These are phyloP conservation scores for Termitomyces eurrhizus DNA, from an alignment of 768 basidiomycete species.

Conservation along the genomic window DNA sequence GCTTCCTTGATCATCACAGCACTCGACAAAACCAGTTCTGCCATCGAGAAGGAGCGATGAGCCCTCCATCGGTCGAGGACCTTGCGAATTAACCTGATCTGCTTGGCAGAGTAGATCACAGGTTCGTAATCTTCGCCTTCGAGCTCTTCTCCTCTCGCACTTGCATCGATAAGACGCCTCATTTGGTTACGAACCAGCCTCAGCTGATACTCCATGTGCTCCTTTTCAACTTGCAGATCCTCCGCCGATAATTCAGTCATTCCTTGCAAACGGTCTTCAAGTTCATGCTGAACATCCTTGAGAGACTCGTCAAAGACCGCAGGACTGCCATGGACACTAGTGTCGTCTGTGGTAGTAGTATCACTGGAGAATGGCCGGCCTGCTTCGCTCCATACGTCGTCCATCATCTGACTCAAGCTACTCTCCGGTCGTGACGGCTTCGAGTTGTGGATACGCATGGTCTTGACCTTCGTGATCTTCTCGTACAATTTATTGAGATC, in stretches of 20 bases:
- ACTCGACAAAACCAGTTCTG: conserved; percentile 79
- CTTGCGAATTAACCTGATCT: conserved; percentile 78
- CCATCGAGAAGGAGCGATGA: conserved; percentile 87
- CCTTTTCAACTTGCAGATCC: conserved; percentile 85
- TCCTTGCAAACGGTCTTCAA: conserved; percentile 71
- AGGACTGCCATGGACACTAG: conserved; percentile 68
- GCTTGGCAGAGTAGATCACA: conserved; percentile 75
- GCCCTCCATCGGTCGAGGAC: conserved; percentile 84
- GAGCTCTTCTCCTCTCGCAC: conserved; percentile 74
- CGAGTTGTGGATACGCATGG: conserved; percentile 74
- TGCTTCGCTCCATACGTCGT: conserved; percentile 87
- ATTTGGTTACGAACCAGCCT: conserved; percentile 78
- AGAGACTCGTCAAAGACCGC: conserved; percentile 57
- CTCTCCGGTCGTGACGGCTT: conserved; percentile 82
- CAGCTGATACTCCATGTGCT: conserved; percentile 90
- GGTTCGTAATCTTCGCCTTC: conserved; percentile 70
- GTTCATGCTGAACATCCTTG: conserved; percentile 69
- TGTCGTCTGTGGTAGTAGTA: conserved; percentile 75
- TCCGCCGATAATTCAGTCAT: conserved; percentile 52
- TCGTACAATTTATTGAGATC: conserved; percentile 93
- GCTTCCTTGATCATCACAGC: conserved; percentile 92
- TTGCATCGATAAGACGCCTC: conserved; percentile 73
- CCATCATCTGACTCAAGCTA: conserved; percentile 71
- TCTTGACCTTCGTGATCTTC: conserved; percentile 90
- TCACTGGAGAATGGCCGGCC: conserved; percentile 79